Base-by-base conservation (phyloP, 192 early-diverging fungal genomes). In the Glomus cerebriforme region DNA sequence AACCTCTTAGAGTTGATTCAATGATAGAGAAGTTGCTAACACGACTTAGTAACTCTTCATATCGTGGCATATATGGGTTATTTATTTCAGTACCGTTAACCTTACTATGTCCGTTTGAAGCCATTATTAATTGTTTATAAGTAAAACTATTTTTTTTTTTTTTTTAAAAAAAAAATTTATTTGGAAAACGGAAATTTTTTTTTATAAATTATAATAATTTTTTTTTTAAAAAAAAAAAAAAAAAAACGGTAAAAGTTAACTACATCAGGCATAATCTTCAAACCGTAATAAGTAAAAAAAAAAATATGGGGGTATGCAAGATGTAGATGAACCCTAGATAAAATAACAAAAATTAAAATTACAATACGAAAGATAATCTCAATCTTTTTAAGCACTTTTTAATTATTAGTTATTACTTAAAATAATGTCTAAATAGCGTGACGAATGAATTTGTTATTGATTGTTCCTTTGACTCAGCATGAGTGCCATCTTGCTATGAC, bases 11-110 rank as follows among this genome's bases (percentile, higher is more conserved):
- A 17, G 97, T 98, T 2, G 95, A 96, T 77, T 98, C 97, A 83
- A 98, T 98, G 81, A 98, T 97, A 85, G 92, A 91, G 79, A 96
- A 98, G 87, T 97, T 96, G 75, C 87, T 87, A 17, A 97, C 94
- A 54, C 95, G 91, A 73, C 93, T 95, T 59, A 96, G 86, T 59
- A 90, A 90, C 80, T 94, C 91, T 54, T 90, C 81, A 54, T 81
- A 86, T 63, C 88, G 87, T 75, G 87, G 85, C 26, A 81, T 80
- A 77, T 88, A 88, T 29, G 87, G 87, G 63, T 64, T 77, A 13
- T 29, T n/a, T n/a, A 3, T 8, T 29, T 31, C 62, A 17, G 13
- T 64, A 10, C 22, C 62, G 17, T 31, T 64, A 27, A 31, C 22
- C 7, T 24, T 17, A 60, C n/a, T 26, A 19, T 19, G 59, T 13